Evolutionary conservation across 1,139 yeast genomes (phyloP).

Genomic region (Yamadazyma sp.): DNA sequence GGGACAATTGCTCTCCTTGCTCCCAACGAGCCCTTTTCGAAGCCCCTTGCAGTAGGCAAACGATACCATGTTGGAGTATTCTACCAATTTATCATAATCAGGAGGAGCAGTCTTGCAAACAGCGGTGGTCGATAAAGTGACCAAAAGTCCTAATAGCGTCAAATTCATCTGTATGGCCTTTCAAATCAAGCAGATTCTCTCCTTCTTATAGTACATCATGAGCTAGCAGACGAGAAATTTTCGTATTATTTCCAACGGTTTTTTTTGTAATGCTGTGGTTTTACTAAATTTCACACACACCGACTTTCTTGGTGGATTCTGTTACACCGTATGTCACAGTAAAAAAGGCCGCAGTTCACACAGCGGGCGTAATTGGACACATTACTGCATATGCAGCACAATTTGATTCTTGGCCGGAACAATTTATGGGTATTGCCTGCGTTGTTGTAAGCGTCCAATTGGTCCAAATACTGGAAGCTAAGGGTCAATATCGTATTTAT

Average conservation of each 20-base stretch:
- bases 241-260: neutral
- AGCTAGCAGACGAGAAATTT: neutral
- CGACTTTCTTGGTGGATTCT: slow-evolving; percentile 45
- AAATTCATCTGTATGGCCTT: no score
- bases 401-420: slow-evolving; percentile 35
- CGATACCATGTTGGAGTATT: slow-evolving; percentile 37
- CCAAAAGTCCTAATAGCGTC: neutral
- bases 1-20: slow-evolving; percentile 21
- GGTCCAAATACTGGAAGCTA: slow-evolving; percentile 45
- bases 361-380: slow-evolving; percentile 43
- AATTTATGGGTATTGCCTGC: slow-evolving; percentile 19
- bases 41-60: slow-evolving; percentile 41
- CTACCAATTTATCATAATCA: slow-evolving; percentile 11
- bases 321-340: slow-evolving; percentile 44
- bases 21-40: slow-evolving; percentile 24
- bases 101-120: neutral
- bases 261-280: neutral
- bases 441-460: slow-evolving; percentile 22
- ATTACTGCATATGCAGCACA: slow-evolving; percentile 47
- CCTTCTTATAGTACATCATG: neutral
- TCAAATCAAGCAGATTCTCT: no score
- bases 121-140: no score
- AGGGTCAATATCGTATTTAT: slow-evolving; percentile 42
- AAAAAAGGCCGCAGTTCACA: slow-evolving; percentile 40
- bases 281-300: slow-evolving; percentile 23